phyloP scores from a whole-genome alignment of 139 green algal species.

The Chlamydomonas schloesseri region DNA sequence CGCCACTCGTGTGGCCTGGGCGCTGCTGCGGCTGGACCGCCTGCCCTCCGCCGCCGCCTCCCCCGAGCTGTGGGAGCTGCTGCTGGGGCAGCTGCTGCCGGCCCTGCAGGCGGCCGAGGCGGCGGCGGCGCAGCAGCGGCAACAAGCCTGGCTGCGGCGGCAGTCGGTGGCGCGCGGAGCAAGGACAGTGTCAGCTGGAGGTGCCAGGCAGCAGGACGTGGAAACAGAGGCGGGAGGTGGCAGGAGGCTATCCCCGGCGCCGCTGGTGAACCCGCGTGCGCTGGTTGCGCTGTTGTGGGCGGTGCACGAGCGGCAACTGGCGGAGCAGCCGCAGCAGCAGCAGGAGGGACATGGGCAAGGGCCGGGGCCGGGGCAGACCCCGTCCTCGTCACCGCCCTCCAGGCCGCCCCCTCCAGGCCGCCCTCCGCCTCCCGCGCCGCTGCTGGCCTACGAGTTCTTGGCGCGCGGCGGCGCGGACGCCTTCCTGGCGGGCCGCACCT shows the following conservation, averaged over 20 bases:
- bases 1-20: neutral
- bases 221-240: neutral
- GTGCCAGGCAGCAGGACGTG: neutral
- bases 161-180: too few relatives aligned
- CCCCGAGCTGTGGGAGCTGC: neutral
- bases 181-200: too few relatives aligned
- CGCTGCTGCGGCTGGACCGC: slow-evolving; percentile 19
- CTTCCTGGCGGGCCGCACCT: too few relatives aligned
- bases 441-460: too few relatives aligned
- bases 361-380: too few relatives aligned
- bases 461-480: too few relatives aligned
- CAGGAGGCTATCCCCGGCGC: too few relatives aligned
- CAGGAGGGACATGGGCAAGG: neutral
- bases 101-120: neutral
- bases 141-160: neutral
- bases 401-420: too few relatives aligned
- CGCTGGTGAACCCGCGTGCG: neutral
- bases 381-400: too few relatives aligned
- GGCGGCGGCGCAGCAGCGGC: too few relatives aligned
- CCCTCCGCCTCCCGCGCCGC: too few relatives aligned
- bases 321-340: neutral
- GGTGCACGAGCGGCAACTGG: neutral
- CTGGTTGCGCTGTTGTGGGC: neutral
- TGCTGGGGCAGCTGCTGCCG: neutral
- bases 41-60: neutral